These are phyloP conservation scores for Caryopteris hybrid DNA, from an alignment of 305 asterid species.

Conservation along the genomic window DNA sequence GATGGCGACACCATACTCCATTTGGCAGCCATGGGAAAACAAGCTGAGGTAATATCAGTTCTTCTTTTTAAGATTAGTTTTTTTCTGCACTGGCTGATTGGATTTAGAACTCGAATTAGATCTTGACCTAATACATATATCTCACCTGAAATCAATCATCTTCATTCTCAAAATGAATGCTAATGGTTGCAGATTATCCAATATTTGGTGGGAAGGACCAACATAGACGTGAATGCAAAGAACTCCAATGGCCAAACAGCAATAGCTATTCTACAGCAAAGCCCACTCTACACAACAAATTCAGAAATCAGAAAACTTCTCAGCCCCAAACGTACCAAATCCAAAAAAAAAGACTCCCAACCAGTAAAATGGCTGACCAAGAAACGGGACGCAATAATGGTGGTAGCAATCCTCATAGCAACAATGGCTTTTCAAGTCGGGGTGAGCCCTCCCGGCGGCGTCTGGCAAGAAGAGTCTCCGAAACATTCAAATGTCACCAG, in stretches of 20 bases:
- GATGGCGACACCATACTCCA: slow-evolving; percentile 45
- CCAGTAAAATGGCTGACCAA: slow-evolving; percentile 35
- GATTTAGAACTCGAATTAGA: too few species aligned
- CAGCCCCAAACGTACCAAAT: neutral
- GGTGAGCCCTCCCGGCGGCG: slow-evolving; percentile 52
- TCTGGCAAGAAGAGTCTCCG: slow-evolving; percentile 31
- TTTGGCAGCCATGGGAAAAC: slow-evolving; percentile 28
- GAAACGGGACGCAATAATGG: slow-evolving; percentile 49
- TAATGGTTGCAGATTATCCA: slow-evolving; percentile 26
- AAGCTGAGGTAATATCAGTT: slow-evolving; percentile 29
- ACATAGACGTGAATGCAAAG: slow-evolving; percentile 18
- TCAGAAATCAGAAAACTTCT: neutral
- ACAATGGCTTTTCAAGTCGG: slow-evolving; percentile 57
- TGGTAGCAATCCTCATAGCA: slow-evolving; percentile 54
- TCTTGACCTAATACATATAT: too few species aligned
- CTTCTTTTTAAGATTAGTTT: neutral
- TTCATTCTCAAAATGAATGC: neutral
- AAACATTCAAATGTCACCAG: neutral
- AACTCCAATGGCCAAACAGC: slow-evolving; percentile 26
- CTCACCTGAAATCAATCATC: too few species aligned
- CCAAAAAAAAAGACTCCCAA: neutral
- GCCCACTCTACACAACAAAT: neutral
- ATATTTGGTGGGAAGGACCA: neutral
- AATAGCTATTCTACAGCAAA: slow-evolving; percentile 7
- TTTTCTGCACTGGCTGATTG: neutral